phyloP scores from a whole-genome alignment of 2,329 filamentous ascomycete species.

The Nemania abortiva region DNA sequence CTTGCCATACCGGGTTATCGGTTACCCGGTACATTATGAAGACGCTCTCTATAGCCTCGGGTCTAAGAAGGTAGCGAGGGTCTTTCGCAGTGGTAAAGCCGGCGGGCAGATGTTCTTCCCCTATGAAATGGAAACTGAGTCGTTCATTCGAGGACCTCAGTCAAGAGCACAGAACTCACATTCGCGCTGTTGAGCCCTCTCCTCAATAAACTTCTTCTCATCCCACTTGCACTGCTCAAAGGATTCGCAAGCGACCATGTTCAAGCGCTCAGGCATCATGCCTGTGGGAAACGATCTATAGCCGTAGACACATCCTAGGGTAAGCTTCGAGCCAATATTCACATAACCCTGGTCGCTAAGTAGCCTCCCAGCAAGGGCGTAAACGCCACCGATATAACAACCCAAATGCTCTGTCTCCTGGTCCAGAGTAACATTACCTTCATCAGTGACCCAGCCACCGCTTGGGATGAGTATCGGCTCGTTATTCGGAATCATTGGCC shows the following conservation, averaged over 20 bases:
- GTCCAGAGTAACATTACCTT: slow-evolving; percentile 46
- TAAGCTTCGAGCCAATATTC: slow-evolving; percentile 67
- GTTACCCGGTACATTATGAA: slow-evolving; percentile 52
- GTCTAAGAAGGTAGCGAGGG: slow-evolving; percentile 51
- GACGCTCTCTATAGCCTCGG: slow-evolving; percentile 53
- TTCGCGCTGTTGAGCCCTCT: slow-evolving; percentile 43
- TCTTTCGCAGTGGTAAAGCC: slow-evolving; percentile 68
- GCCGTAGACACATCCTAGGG: slow-evolving; percentile 72
- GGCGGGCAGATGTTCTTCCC: slow-evolving; percentile 53
- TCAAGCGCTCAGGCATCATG: slow-evolving; percentile 72
- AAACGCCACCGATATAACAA: slow-evolving; percentile 79
- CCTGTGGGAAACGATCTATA: slow-evolving; percentile 69
- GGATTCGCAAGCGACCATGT: slow-evolving; percentile 59
- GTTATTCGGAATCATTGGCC: slow-evolving; percentile 70
- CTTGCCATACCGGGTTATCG: slow-evolving; percentile 45
- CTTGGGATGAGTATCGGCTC: slow-evolving; percentile 73
- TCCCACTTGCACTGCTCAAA: slow-evolving; percentile 52
- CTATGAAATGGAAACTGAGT: slow-evolving; percentile 35
- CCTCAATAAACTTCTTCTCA: slow-evolving; percentile 39
- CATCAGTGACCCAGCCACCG: slow-evolving; percentile 55
- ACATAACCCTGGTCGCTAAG: slow-evolving; percentile 67
- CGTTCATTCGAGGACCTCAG: not conserved
- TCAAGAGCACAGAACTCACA: slow-evolving; percentile 37
- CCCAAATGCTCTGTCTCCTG: slow-evolving; percentile 69
- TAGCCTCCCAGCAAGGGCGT: slow-evolving; percentile 74